These are phyloP conservation scores for Phytophthora pseudosyringae DNA, from an alignment of 352 stramenopile genomes.

Conservation along the genomic window DNA sequence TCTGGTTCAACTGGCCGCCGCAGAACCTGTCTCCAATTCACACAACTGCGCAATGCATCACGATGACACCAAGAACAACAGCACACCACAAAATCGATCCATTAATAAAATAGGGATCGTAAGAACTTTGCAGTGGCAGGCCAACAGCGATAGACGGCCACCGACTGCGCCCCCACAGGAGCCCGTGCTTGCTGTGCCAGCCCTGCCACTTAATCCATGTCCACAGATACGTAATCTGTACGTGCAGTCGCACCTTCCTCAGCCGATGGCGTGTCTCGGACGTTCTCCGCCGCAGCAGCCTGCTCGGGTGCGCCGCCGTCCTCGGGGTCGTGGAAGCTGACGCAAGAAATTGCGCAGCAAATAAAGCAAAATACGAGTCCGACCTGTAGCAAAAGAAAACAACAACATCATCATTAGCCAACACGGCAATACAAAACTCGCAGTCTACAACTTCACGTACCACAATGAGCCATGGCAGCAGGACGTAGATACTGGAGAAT, in stretches of 20 bases:
- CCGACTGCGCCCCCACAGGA: constrained; percentile 7
- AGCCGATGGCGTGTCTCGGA: constrained; percentile 44
- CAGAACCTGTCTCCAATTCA: constrained; percentile 10
- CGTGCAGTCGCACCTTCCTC: constrained; percentile 76
- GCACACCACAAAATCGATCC: constrained; percentile 37
- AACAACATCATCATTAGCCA: background rate
- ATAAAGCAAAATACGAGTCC: constrained; percentile 81
- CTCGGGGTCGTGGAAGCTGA: constrained; percentile 57
- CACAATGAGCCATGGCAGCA: constrained; percentile 85
- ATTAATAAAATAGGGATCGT: constrained; percentile 49
- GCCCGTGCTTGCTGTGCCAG: constrained; percentile 14
- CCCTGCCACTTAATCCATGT: constrained; percentile 52
- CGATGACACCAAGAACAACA: constrained; percentile 16
- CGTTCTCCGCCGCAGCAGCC: constrained; percentile 32
- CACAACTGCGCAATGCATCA: constrained; percentile 26
- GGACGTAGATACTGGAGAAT: constrained; percentile 84
- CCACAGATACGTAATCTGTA: constrained; percentile 67
- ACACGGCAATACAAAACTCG: background rate
- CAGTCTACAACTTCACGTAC: constrained; percentile 34
- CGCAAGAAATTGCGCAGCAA: constrained; percentile 77
- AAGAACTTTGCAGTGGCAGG: constrained; percentile 27
- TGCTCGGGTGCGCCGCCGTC: constrained; percentile 39
- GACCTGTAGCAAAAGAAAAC: constrained; percentile 37
- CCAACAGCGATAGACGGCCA: constrained; percentile 2
- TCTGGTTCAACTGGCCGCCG: background rate